A percentile compares a stretch with the other conserved stretches of the same genome.
Conservation (phyloP, 2,329 filamentous ascomycete genomes). For the Diatrype stigma region DNA sequence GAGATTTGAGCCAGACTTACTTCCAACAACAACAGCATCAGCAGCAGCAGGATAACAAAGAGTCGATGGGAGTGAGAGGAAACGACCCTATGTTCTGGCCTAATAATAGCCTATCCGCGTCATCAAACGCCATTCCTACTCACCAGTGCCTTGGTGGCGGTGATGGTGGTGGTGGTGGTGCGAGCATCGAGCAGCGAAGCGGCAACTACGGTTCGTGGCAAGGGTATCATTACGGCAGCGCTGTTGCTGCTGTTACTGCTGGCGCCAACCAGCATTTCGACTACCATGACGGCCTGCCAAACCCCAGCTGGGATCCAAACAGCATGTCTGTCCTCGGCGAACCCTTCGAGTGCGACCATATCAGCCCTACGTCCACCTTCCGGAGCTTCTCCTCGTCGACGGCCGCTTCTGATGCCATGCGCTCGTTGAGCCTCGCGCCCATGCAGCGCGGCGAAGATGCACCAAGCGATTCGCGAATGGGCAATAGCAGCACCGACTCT, state of each 20-base stretch:
- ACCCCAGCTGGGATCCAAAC: slow-evolving; percentile 5
- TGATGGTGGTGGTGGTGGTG: no score
- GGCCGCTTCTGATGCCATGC: slow-evolving; percentile 22
- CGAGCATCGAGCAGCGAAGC: slow-evolving; percentile 2
- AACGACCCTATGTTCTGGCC: slow-evolving; percentile 22
- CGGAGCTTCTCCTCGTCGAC: slow-evolving; percentile 24
- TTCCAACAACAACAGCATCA: no score
- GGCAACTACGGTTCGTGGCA: slow-evolving; percentile 17
- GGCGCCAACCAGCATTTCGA: slow-evolving; percentile 11
- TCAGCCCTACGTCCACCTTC: slow-evolving; percentile 11
- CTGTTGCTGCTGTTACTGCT: no score
- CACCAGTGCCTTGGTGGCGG: not conserved
- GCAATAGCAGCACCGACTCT: not conserved
- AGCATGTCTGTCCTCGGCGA: slow-evolving; percentile 19
- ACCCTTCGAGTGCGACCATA: slow-evolving; percentile 14
- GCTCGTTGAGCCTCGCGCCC: slow-evolving; percentile 20
- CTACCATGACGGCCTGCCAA: slow-evolving; percentile 14
- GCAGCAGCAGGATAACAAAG: no score
- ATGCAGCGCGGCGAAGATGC: not conserved
- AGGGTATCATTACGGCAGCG: slow-evolving; percentile 13
- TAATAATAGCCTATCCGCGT: slow-evolving; percentile 13
- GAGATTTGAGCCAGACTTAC: slow-evolving; percentile 24
- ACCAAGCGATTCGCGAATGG: not conserved
- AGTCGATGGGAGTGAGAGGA: slow-evolving; percentile 17
- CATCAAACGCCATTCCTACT: slow-evolving; percentile 20